These are phyloP conservation scores for Hericium coralloides DNA, from an alignment of 768 basidiomycete species.

Conservation along the genomic window DNA sequence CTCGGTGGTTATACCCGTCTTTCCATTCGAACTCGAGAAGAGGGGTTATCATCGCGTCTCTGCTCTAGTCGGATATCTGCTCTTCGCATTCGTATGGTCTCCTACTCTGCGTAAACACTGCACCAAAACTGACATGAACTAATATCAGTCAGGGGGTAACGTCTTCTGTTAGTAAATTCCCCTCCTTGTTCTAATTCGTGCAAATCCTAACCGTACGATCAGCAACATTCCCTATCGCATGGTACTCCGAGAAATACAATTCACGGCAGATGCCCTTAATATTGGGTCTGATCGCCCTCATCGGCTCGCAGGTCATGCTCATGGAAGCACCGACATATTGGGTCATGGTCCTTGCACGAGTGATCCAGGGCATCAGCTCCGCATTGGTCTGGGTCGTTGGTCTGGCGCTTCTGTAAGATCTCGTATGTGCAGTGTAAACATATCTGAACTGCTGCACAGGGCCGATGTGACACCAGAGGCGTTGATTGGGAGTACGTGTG, in stretches of 20 bases:
- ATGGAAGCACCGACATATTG: conserved; percentile 31
- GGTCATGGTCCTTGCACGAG: conserved; percentile 29
- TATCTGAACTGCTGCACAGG: conserved; percentile 12
- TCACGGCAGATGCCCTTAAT: conserved; percentile 24
- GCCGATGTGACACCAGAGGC: conserved; percentile 29
- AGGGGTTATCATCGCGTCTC: conserved; percentile 27
- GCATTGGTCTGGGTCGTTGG: conserved; percentile 31
- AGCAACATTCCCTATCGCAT: conserved; percentile 30
- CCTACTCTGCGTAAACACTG: not conserved
- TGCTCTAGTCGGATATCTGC: conserved; percentile 27
- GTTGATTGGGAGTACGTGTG: conserved; percentile 24
- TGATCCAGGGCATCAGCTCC: conserved; percentile 31
- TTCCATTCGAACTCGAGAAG: conserved; percentile 28
- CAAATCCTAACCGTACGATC: not conserved
- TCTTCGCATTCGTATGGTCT: conserved; percentile 28
- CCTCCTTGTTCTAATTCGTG: not conserved
- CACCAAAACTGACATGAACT: not conserved
- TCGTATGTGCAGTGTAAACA: not conserved
- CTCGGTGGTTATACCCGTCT: conserved; percentile 29
- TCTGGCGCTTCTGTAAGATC: conserved; percentile 27
- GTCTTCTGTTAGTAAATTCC: conserved; percentile 19
- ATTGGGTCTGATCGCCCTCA: conserved; percentile 23
- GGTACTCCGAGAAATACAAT: conserved; percentile 25
- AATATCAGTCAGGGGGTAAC: conserved; percentile 22
- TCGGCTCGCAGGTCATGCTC: conserved; percentile 29